Evolutionary conservation across 805 yeast species (phyloP).

Genomic region (Candida piceae): DNA sequence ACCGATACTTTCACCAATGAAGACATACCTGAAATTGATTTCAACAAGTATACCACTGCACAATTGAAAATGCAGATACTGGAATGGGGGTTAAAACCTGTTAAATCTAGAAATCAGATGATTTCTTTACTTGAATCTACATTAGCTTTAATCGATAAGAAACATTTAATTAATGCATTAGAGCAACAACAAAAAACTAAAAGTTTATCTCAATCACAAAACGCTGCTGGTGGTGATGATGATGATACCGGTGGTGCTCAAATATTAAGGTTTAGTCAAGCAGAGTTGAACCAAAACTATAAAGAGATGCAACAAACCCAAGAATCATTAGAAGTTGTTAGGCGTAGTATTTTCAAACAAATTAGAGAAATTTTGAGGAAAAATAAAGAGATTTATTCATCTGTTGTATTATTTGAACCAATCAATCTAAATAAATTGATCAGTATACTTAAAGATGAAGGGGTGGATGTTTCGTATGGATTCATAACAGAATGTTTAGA

Average conservation of each 20-base stretch:
- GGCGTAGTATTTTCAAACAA: constrained; percentile 10
- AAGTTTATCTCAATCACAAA: constrained; percentile 7
- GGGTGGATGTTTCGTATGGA: constrained; percentile 15
- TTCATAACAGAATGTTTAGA: constrained; percentile 24
- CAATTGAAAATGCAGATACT: constrained; percentile 23
- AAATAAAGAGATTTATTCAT: constrained; percentile 11
- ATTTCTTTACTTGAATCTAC: constrained; percentile 25
- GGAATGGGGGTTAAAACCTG: constrained; percentile 37
- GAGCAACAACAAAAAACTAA: too few relatives aligned
- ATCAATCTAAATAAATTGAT: constrained; percentile 16
- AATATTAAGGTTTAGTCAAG: constrained; percentile 12
- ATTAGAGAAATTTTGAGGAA: constrained; percentile 14
- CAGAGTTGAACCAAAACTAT: constrained; percentile 11
- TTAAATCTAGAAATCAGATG: constrained; percentile 31
- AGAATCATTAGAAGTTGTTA: constrained; percentile 7
- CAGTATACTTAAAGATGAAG: constrained; percentile 10
- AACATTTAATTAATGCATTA: constrained; percentile 1
- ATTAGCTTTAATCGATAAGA: constrained; percentile 15
- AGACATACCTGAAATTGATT: constrained; percentile 6
- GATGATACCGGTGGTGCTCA: not conserved
- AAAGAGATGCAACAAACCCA: constrained; percentile 8
- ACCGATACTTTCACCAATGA: not conserved
- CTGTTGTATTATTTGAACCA: constrained; percentile 23
- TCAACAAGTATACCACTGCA: constrained; percentile 12
- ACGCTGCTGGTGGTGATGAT: not conserved